Base-by-base conservation (phyloP, 805 yeast species). In the Lipomyces oligophaga region DNA sequence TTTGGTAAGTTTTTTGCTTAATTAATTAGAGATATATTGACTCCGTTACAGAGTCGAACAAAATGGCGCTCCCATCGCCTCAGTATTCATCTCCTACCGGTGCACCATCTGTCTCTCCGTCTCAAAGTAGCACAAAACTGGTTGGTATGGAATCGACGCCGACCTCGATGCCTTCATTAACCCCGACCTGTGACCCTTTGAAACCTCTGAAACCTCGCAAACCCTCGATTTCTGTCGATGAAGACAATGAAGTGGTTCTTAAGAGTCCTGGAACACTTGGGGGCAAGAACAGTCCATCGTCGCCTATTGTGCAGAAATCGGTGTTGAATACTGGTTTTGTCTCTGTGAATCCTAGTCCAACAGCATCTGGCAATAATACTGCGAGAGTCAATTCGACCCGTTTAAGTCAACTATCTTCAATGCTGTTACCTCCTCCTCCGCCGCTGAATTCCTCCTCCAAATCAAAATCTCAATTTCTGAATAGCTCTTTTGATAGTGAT, bases 31-130 rank as follows among this genome's bases (percentile, higher is more conserved):
- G 30, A 26, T 13, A 8, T 10, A 26, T 26, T 10, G 8, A 13
- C 30, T 13, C 11, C 13, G 13, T 26, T 26, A 10, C 30, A 8
- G 30, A 8, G 30, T 8, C 13, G 30, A 13, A 10, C 30, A 13
- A 8, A 13, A 10, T 13, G 11, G 30, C 32, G n/a, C 34, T 41
- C n/a, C 45, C 45, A 2, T 41, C 45, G 13, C 45, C 45, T 6
- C 45, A 41, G 15, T 34, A 41, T 15, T 41, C 45, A 4, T 40
- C 45, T 16, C 35, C 40, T 5, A 26, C 40, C n/a, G 35, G 28
- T 10, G 39, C 49, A 5, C 49, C 49, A 5, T 45, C 40, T 16
- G 41, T 34, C n/a, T 8, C 40, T 35, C 41, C 34, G 16, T 34
- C 34, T 40, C 36, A 45, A 39, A 41, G 28, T 18, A 3, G 26